phyloP scores from a whole-genome alignment of 768 basidiomycete genomes.

The Stropharia rugosoannulata region DNA sequence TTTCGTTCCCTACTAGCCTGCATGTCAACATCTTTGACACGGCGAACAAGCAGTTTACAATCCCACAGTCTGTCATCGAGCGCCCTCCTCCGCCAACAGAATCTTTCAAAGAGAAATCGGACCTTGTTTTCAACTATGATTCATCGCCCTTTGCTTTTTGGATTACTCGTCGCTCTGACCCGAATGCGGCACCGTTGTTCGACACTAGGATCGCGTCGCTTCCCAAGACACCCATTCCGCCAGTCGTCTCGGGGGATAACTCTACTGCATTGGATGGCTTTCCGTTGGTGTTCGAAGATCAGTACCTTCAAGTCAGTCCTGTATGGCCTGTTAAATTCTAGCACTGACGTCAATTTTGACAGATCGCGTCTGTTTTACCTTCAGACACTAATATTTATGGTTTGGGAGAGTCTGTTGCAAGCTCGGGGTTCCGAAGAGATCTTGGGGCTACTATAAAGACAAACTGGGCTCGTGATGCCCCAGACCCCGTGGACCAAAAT shows the following conservation, averaged over 20 bases:
- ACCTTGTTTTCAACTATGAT: slow-evolving; percentile 70
- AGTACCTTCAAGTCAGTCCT: slow-evolving; percentile 63
- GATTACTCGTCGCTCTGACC: slow-evolving; percentile 68
- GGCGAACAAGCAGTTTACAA: slow-evolving; percentile 59
- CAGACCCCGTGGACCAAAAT: slow-evolving; percentile 67
- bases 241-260: slow-evolving; percentile 49
- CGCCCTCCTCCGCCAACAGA: slow-evolving; percentile 36
- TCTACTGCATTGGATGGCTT: slow-evolving; percentile 62
- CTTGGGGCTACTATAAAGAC: slow-evolving; percentile 67
- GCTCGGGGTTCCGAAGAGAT: slow-evolving; percentile 66
- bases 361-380: slow-evolving; percentile 69
- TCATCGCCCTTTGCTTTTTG: slow-evolving; percentile 73
- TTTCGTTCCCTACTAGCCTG: slow-evolving; percentile 41
- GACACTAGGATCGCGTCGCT: slow-evolving; percentile 68
- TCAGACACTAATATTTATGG: slow-evolving; percentile 74
- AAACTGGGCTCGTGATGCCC: slow-evolving; percentile 62
- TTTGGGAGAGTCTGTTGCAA: slow-evolving; percentile 69
- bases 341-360: slow-evolving; percentile 17
- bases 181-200: slow-evolving; percentile 56
- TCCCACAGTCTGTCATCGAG: slow-evolving; percentile 56
- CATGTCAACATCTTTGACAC: slow-evolving; percentile 71
- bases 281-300: slow-evolving; percentile 75
- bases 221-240: slow-evolving; percentile 55
- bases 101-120: slow-evolving; percentile 42
- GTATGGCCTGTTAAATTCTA: neutral